Evolutionary conservation across 768 basidiomycete species (phyloP).

Genomic region (Collybiopsis luxurians): DNA sequence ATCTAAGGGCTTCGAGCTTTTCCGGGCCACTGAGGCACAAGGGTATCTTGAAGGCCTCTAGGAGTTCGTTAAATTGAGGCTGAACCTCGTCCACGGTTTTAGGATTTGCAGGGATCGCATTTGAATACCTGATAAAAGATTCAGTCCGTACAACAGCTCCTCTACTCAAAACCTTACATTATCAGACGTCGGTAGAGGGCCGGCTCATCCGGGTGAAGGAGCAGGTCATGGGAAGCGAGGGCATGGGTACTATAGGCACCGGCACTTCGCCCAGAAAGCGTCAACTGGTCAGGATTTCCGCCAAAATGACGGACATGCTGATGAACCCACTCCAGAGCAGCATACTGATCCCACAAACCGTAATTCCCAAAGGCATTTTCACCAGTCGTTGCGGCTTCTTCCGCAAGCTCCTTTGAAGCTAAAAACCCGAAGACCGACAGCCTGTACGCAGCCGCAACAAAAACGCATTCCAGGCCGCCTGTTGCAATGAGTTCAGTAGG

Average conservation of each 20-base stretch:
- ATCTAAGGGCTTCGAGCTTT: constrained; percentile 7
- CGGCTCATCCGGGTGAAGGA: neutral
- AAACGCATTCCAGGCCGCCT: constrained; percentile 6
- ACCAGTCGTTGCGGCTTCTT: neutral
- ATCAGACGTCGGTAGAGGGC: constrained; percentile 4
- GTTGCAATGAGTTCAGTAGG: constrained; percentile 7
- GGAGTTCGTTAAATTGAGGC: constrained; percentile 9
- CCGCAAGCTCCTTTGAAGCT: constrained; percentile 4
- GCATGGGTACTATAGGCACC: constrained; percentile 10
- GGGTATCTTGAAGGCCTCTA: constrained; percentile 1
- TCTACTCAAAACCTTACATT: neutral
- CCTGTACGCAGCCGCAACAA: constrained; percentile 8
- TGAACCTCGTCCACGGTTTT: constrained; percentile 10
- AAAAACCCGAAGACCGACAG: constrained; percentile 9
- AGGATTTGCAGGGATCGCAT: constrained; percentile 10
- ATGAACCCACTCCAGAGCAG: constrained; percentile 9
- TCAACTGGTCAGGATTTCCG: constrained; percentile 2
- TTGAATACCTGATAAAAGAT: constrained; percentile 4
- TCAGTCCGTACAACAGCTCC: neutral
- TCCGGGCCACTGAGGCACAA: constrained; percentile 5
- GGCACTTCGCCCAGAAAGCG: constrained; percentile 8
- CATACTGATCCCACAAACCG: constrained; percentile 9
- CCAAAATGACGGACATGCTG: constrained; percentile 5
- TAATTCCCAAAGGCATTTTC: constrained; percentile 7
- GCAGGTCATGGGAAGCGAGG: constrained; percentile 5